Conservation (phyloP, 805 yeast genomes). For the Lipomyces orientalis region DNA sequence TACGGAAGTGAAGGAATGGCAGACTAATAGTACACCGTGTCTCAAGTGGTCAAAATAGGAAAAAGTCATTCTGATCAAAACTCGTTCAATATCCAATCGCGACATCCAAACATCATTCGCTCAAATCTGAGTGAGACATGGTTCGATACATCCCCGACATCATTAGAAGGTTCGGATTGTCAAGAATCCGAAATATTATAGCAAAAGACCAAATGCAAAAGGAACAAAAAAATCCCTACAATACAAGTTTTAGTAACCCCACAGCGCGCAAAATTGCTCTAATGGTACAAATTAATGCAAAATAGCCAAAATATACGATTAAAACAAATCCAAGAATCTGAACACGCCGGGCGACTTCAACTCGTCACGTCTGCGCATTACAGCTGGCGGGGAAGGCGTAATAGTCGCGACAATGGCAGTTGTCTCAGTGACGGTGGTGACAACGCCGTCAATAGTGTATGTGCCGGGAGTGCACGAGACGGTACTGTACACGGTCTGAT, state of each 20-base stretch:
- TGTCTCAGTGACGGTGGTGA: conserved; percentile 24
- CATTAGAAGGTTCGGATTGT: not conserved
- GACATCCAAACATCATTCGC: conserved; percentile 10
- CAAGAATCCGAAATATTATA: not conserved
- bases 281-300: not conserved
- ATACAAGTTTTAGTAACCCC: not conserved
- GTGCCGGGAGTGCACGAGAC: conserved; percentile 28
- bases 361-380: conserved; percentile 47
- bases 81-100: not conserved
- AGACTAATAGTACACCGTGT: not conserved
- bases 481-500: conserved; percentile 20
- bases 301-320: conserved; percentile 8
- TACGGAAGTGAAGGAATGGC: not conserved
- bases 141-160: not conserved
- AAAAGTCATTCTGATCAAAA: not conserved
- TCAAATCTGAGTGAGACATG: not conserved
- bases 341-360: conserved; percentile 88
- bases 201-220: not conserved
- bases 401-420: conserved; percentile 44
- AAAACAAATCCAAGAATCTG: conserved; percentile 54
- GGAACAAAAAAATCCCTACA: not conserved
- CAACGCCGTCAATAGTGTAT: conserved; percentile 16
- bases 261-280: not conserved
- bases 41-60: not conserved
- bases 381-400: conserved; percentile 56